phyloP scores from a whole-genome alignment of 352 stramenopile genomes.

The Phytophthora uliginosa region DNA sequence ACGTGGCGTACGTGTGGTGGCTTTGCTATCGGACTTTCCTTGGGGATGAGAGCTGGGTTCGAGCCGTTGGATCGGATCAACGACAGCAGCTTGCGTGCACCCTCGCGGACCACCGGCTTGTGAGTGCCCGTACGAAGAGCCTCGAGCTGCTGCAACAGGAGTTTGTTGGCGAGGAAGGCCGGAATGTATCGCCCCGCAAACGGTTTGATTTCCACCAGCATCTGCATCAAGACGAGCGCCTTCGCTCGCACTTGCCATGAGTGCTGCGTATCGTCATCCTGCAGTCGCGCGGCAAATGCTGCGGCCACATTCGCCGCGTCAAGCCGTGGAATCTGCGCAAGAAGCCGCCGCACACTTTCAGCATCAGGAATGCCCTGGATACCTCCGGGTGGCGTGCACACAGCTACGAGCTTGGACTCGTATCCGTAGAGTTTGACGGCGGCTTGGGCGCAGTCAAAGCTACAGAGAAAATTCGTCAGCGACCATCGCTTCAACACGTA shows the following conservation, averaged over 20 bases:
- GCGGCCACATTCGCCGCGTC: constrained; percentile 37
- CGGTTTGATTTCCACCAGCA: constrained; percentile 59
- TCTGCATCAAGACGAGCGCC: constrained; percentile 60
- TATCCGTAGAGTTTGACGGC: constrained; percentile 33
- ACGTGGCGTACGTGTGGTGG: constrained; percentile 38
- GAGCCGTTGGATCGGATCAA: constrained; percentile 62
- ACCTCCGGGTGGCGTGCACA: constrained; percentile 57
- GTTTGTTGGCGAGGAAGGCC: constrained; percentile 32
- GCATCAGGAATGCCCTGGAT: constrained; percentile 67
- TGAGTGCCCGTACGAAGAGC: constrained; percentile 39
- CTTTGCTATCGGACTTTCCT: constrained; percentile 35
- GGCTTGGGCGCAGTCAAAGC: constrained; percentile 35
- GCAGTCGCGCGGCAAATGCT: constrained; percentile 51
- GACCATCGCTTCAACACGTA: background rate
- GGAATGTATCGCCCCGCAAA: constrained; percentile 46
- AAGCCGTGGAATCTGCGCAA: constrained; percentile 51
- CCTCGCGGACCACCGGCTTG: constrained; percentile 59
- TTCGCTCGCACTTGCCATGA: constrained; percentile 71
- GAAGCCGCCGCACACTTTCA: constrained; percentile 55
- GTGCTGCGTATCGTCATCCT: constrained; percentile 27
- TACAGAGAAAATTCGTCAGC: constrained; percentile 3
- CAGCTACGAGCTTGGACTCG: constrained; percentile 57
- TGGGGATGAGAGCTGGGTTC: constrained; percentile 48
- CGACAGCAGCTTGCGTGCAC: constrained; percentile 64
- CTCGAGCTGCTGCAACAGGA: constrained; percentile 48